A percentile compares a stretch with the other conserved stretches of the same genome.
These are phyloP conservation scores for Pleurotus sapidus DNA, from an alignment of 768 basidiomycete genomes.

Conservation along the genomic window DNA sequence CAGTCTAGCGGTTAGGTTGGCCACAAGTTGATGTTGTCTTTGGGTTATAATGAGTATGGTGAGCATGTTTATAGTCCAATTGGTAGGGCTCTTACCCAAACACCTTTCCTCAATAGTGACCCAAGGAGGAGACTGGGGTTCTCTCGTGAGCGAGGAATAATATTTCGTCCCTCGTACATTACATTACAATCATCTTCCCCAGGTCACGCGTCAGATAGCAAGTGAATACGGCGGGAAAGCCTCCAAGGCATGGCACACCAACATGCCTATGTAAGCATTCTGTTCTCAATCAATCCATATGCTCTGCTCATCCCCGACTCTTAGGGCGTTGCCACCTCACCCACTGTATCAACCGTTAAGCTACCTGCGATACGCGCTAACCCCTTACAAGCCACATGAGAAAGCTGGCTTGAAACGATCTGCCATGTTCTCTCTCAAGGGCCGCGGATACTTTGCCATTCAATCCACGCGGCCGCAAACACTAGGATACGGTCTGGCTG, in stretches of 20 bases:
- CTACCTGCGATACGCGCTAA: slow-evolving; percentile 23
- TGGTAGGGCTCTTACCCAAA: background rate
- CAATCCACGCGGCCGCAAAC: slow-evolving; percentile 52
- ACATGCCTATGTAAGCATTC: slow-evolving; percentile 31
- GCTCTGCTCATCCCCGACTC: background rate
- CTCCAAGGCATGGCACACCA: slow-evolving; percentile 46
- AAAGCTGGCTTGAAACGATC: slow-evolving; percentile 28
- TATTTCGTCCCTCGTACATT: no score
- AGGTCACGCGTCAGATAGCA: slow-evolving; percentile 35
- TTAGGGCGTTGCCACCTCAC: slow-evolving; percentile 17
- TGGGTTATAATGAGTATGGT: slow-evolving; percentile 50
- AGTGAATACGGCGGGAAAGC: slow-evolving; percentile 32
- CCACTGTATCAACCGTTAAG: slow-evolving; percentile 20
- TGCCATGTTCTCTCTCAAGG: slow-evolving; percentile 22
- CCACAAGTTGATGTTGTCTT: slow-evolving; percentile 45
- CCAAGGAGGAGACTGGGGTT: slow-evolving; percentile 34
- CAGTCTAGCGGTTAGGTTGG: slow-evolving; percentile 30
- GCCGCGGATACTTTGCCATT: slow-evolving; percentile 33
- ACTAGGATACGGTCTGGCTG: slow-evolving; percentile 49
- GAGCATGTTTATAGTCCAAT: background rate
- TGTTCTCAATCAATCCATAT: background rate
- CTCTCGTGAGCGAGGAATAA: background rate
- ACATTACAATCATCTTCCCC: no score
- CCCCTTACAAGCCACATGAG: slow-evolving; percentile 26
- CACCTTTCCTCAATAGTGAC: slow-evolving; percentile 28